These are phyloP conservation scores for Rhinocladiella mackenziei DNA, from an alignment of 2,329 filamentous ascomycete genomes.

Conservation along the genomic window DNA sequence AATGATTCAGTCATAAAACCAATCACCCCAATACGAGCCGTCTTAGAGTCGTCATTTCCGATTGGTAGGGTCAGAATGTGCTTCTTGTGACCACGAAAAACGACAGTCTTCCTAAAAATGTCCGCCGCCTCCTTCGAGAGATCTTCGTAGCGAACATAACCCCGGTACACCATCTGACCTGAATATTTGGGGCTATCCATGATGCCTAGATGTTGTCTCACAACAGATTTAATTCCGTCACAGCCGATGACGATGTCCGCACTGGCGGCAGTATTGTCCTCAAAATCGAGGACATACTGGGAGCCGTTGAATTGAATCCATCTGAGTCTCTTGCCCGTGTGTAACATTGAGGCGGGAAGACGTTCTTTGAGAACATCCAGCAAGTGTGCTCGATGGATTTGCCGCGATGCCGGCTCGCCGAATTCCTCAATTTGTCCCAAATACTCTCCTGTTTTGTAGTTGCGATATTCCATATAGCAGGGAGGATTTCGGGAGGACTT, in stretches of 20 bases:
- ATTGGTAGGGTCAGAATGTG: slow-evolving; percentile 39
- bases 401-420: slow-evolving; percentile 28
- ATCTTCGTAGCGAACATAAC: slow-evolving; percentile 36
- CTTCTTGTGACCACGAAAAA: slow-evolving; percentile 32
- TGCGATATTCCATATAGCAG: slow-evolving; percentile 34
- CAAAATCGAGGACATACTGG: slow-evolving; percentile 14
- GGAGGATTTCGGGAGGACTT: slow-evolving; percentile 36
- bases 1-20: slow-evolving; percentile 39
- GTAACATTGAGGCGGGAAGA: neutral
- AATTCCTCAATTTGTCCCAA: slow-evolving; percentile 34
- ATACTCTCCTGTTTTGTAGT: slow-evolving; percentile 31
- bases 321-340: slow-evolving; percentile 8
- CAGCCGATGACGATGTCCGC: slow-evolving; percentile 26
- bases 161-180: slow-evolving; percentile 39
- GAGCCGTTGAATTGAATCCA: slow-evolving; percentile 4
- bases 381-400: slow-evolving; percentile 36
- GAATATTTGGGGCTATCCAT: slow-evolving; percentile 35
- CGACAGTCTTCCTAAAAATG: slow-evolving; percentile 35
- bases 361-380: slow-evolving; percentile 35
- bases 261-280: slow-evolving; percentile 14
- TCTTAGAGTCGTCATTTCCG: slow-evolving; percentile 35
- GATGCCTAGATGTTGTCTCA: slow-evolving; percentile 29
- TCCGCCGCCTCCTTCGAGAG: slow-evolving; percentile 32
- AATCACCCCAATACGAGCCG: slow-evolving; percentile 35
- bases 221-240: slow-evolving; percentile 26